Evolutionary conservation across 140 eudicot genomes (phyloP).

Genomic region (Senecio squalidus): DNA sequence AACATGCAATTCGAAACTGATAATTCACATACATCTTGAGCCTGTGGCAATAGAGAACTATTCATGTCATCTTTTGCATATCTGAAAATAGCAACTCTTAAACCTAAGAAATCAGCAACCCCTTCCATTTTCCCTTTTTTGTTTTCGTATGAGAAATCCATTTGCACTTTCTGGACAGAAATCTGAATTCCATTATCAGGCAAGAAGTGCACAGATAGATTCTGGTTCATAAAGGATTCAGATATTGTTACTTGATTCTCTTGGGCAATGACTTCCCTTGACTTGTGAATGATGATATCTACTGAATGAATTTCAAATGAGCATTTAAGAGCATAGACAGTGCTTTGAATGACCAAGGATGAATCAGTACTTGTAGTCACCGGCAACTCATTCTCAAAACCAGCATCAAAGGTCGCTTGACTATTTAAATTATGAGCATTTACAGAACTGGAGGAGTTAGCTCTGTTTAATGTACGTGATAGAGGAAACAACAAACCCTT

Average conservation of each 20-base stretch:
- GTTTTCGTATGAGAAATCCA: slow-evolving; percentile 30
- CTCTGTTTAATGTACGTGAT: slow-evolving; percentile 18
- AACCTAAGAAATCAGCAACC: slow-evolving; percentile 35
- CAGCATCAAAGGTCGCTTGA: slow-evolving; percentile 24
- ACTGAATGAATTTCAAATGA: slow-evolving; percentile 50
- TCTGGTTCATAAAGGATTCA: slow-evolving; percentile 27
- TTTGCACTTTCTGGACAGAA: slow-evolving; percentile 28
- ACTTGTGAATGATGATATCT: slow-evolving; percentile 50
- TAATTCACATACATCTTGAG: slow-evolving; percentile 48
- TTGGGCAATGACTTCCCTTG: slow-evolving; percentile 34
- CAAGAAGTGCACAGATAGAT: slow-evolving; percentile 33
- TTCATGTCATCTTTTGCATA: slow-evolving; percentile 32
- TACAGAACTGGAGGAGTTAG: slow-evolving; percentile 23
- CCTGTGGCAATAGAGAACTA: slow-evolving; percentile 18
- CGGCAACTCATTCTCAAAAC: slow-evolving; percentile 30
- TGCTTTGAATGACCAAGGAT: slow-evolving; percentile 11
- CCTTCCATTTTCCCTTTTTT: slow-evolving; percentile 37
- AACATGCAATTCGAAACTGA: slow-evolving; percentile 51
- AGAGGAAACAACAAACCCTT: slow-evolving; percentile 32
- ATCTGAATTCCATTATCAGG: slow-evolving; percentile 55
- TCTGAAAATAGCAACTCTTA: slow-evolving; percentile 41
- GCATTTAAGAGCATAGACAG: slow-evolving; percentile 29
- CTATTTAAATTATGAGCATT: slow-evolving; percentile 19
- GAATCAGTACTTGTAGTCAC: slow-evolving; percentile 23
- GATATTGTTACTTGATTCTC: slow-evolving; percentile 28